A percentile compares a stretch with the other conserved stretches of the same genome.
These are phyloP conservation scores for Crepidotus variabilis DNA, from an alignment of 768 basidiomycete genomes.

Conservation along the genomic window DNA sequence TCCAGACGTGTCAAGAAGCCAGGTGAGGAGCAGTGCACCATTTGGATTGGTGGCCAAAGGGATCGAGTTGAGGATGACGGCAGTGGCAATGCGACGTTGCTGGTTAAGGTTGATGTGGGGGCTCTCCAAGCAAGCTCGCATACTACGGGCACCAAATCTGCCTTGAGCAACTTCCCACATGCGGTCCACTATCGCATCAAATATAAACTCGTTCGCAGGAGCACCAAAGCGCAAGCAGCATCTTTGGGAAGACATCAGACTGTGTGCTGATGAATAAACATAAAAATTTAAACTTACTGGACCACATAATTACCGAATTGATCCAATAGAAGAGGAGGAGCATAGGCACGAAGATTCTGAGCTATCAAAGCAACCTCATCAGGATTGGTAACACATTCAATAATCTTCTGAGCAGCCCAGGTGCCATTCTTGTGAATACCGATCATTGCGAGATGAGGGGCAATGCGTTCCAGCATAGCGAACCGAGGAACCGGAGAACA, in stretches of 20 bases:
- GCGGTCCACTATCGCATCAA: slow-evolving; percentile 96
- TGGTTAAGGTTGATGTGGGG: slow-evolving; percentile 83
- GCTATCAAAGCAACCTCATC: slow-evolving; percentile 86
- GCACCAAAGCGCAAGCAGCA: slow-evolving; percentile 89
- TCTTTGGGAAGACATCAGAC: slow-evolving; percentile 31
- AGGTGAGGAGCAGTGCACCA: slow-evolving; percentile 91
- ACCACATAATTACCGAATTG: slow-evolving; percentile 94
- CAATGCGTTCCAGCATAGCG: slow-evolving; percentile 90
- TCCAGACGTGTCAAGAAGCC: slow-evolving; percentile 92
- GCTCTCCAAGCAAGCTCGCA: slow-evolving; percentile 95
- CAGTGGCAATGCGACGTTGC: slow-evolving; percentile 91
- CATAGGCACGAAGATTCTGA: slow-evolving; percentile 84
- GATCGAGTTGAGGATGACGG: slow-evolving; percentile 94
- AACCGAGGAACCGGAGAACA: slow-evolving; percentile 75
- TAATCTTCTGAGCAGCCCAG: slow-evolving; percentile 99
- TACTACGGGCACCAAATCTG: slow-evolving; percentile 95
- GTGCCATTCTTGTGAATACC: slow-evolving; percentile 99
- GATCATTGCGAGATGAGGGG: slow-evolving; percentile 93
- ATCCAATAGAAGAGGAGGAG: slow-evolving; percentile 90
- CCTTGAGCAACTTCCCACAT: slow-evolving; percentile 99
- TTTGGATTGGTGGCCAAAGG: slow-evolving; percentile 97
- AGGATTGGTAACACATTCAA: slow-evolving; percentile 85
- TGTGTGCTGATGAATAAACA: not conserved
- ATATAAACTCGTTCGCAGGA: slow-evolving; percentile 92
- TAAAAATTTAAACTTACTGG: slow-evolving; percentile 50